Conservation (phyloP, 257 asterid species). For the Solanum sejunctum region DNA sequence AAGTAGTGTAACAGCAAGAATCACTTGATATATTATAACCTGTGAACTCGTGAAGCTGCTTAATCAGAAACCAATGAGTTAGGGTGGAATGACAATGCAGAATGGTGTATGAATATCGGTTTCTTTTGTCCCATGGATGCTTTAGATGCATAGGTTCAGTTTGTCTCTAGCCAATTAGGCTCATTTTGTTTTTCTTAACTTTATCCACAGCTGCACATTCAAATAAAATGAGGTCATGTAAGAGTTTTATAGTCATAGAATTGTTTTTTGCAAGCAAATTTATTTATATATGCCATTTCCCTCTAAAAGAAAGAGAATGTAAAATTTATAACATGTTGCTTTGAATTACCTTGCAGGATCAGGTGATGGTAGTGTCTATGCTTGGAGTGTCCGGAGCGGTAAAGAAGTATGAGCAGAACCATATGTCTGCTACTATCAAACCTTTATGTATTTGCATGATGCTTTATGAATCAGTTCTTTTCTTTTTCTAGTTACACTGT, state of each 20-base stretch:
- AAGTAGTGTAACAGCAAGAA: background rate
- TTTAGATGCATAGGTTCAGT: background rate
- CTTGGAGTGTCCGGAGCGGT: conserved; percentile 92
- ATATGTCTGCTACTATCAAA: background rate
- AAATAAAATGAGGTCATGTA: background rate
- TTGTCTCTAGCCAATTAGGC: background rate
- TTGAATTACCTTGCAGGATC: conserved; percentile 58
- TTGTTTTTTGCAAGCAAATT: background rate
- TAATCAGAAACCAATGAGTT: background rate
- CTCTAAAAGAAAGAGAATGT: background rate
- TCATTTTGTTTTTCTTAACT: background rate
- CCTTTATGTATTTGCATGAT: background rate
- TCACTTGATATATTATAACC: background rate
- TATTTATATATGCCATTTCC: background rate
- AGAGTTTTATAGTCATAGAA: background rate
- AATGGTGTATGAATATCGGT: background rate
- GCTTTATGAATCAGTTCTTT: background rate
- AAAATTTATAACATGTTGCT: background rate
- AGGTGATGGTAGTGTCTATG: conserved; percentile 92
- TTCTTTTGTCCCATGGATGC: background rate
- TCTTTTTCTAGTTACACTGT: background rate
- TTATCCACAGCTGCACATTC: background rate
- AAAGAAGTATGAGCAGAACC: conserved; percentile 52
- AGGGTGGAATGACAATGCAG: background rate
- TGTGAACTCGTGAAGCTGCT: background rate